Evolutionary conservation across 2,329 filamentous ascomycete genomes (phyloP), one percentile per base, ranked within the genome.

Genomic region (Ciborinia camelliae): DNA sequence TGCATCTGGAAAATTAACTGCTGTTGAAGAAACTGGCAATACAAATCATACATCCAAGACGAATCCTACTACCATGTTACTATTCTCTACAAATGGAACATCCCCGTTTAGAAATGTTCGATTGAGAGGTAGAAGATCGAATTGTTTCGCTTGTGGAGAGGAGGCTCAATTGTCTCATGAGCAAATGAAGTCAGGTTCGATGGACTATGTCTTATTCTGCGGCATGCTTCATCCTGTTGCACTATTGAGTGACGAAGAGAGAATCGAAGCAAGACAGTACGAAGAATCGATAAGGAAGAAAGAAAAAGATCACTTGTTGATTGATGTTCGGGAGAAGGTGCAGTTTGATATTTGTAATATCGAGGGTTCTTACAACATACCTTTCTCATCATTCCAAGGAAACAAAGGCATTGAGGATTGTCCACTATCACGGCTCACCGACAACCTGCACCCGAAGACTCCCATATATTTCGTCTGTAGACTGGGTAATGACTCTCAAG

Each of bases 201-300:
- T 93, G 54, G 91, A 97, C 74, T 98, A 98, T 74, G 83, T 90
- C 0, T 86, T 89, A 61, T 97, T 98, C 74, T 98, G 94, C 73
- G 92, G 93, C 5, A 81, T 86, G 0, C 75, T 78, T 1, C 68
- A 64, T 74, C 82, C 86, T 0, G 79, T 89, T 23, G 77, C 80
- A 12, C 68, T 89, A 3, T 80, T 97, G 0, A 74, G 72, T 7
- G 77, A 85, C 0, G 81, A 86, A 0, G 89, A 95, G 70, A 84
- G 92, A 10, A 82, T 97, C 41, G 84, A 86, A 0, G 86, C 87
- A 0, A 71, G 77, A 0, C 82, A 88, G 6, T 93, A 91, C 70
- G 57, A 58, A 10, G 68, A 66, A 43, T 43, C 65, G 18, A 69
- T 74, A 37, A 71, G 72, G 62, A 72, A 55, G 39, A 66, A 35